Conservation (phyloP, 2,329 filamentous ascomycete species). For the Pseudogymnoascus sp. region DNA sequence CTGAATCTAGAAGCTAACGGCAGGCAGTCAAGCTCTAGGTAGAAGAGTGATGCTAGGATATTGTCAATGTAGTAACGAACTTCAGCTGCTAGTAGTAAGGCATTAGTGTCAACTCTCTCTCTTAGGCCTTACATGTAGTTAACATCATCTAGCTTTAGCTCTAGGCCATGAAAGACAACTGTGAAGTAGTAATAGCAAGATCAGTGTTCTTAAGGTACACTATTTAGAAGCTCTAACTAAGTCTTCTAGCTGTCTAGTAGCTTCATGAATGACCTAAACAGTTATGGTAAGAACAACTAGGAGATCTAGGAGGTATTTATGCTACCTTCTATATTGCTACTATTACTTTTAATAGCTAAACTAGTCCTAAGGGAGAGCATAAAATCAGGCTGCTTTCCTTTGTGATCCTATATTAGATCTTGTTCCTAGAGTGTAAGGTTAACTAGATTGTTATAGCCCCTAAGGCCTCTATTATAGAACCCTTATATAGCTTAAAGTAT, state of each 20-base stretch:
- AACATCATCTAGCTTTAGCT: conserved; percentile 12
- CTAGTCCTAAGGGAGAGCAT: conserved; percentile 13
- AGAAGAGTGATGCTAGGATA: conserved; percentile 12
- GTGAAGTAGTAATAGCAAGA: conserved; percentile 9
- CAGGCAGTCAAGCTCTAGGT: conserved; percentile 8
- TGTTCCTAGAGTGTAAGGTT: conserved; percentile 13
- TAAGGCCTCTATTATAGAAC: conserved; percentile 13
- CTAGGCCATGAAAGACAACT: conserved; percentile 8
- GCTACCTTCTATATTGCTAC: neutral
- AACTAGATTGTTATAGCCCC: conserved; percentile 13
- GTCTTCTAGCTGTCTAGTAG: conserved; percentile 9
- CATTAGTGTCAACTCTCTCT: neutral
- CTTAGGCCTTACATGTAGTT: neutral
- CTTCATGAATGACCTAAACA: conserved; percentile 13
- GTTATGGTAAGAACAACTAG: neutral
- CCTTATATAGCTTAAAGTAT: conserved; percentile 11
- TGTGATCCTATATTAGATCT: conserved; percentile 10
- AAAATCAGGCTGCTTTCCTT: conserved; percentile 10
- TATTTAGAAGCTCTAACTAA: conserved; percentile 11
- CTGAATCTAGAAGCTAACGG: neutral
- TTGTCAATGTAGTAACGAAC: conserved; percentile 11
- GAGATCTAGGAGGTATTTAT: neutral
- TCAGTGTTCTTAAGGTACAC: neutral
- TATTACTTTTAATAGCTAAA: neutral
- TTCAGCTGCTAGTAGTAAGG: neutral